Conservation (phyloP, 2,329 filamentous ascomycete species). For the Xylaria arbuscula region DNA sequence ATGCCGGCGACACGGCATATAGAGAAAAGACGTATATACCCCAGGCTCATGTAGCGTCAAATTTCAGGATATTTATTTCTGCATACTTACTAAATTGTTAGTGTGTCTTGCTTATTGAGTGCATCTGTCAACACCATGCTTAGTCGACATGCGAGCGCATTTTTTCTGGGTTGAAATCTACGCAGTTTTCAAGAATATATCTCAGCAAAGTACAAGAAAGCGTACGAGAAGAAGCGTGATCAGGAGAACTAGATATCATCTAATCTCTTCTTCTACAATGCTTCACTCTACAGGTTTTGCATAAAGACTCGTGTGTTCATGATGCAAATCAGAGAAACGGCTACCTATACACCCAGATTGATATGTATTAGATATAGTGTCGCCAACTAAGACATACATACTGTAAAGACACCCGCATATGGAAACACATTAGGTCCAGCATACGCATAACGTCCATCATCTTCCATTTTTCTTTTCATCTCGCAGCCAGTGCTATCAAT, state of each 20-base stretch:
- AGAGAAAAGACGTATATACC: conserved; percentile 14
- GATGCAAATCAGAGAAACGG: too few relatives aligned
- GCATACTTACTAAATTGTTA: background rate
- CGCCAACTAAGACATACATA: conserved; percentile 14
- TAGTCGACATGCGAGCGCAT: too few relatives aligned
- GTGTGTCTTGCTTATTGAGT: background rate
- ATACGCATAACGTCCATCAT: too few relatives aligned
- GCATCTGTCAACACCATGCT: background rate
- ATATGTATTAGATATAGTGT: background rate
- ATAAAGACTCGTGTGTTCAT: too few relatives aligned
- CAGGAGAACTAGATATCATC: too few relatives aligned
- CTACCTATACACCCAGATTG: too few relatives aligned
- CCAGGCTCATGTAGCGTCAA: background rate
- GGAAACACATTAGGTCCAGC: too few relatives aligned
- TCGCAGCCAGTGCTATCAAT: background rate
- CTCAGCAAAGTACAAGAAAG: background rate
- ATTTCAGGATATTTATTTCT: conserved; percentile 14
- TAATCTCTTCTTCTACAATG: background rate
- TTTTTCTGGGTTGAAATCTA: too few relatives aligned
- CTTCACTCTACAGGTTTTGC: background rate
- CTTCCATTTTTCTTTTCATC: background rate
- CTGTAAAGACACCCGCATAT: conserved; percentile 13
- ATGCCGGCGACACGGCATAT: conserved; percentile 10
- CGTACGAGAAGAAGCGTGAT: too few relatives aligned
- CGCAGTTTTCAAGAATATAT: too few relatives aligned